These are phyloP conservation scores for Encephalitozoon hellem DNA, from an alignment of 371 early-diverging fungal species.

Conservation along the genomic window DNA sequence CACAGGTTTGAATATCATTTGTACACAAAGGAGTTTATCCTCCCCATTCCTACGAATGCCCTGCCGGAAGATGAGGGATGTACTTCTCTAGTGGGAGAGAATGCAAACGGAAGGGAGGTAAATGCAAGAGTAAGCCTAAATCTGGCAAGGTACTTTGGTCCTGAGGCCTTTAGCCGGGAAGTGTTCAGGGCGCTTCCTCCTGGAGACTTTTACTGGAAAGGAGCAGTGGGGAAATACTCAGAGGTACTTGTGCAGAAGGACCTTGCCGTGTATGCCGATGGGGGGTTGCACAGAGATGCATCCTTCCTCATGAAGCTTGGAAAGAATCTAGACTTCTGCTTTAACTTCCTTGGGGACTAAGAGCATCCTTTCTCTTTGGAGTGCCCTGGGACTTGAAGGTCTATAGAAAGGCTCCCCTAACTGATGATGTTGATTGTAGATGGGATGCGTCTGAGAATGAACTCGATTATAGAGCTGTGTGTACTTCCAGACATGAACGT, in stretches of 20 bases:
- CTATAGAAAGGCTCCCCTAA: neutral
- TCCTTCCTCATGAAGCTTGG: slow-evolving; percentile 4
- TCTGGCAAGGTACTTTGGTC: neutral
- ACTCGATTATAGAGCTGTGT: slow-evolving; percentile 35
- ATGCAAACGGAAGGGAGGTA: neutral
- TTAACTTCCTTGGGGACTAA: neutral
- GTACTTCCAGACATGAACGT: slow-evolving; percentile 13
- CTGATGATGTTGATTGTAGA: neutral
- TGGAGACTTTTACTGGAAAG: neutral
- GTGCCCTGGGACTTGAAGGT: neutral
- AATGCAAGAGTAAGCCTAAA: neutral
- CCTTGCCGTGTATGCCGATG: neutral
- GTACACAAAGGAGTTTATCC: neutral
- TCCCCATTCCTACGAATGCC: neutral
- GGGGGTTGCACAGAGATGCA: neutral
- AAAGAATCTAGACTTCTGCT: neutral
- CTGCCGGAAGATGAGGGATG: neutral
- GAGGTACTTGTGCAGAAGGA: neutral
- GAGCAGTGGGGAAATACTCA: neutral
- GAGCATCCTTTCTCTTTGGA: too few relatives aligned
- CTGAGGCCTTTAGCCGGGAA: neutral
- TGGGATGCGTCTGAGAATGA: neutral
- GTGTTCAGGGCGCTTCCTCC: neutral
- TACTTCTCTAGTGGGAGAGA: neutral
- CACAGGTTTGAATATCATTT: neutral